Percentiles rank a stretch among this genome's conserved stretches.
Conservation (phyloP, 768 basidiomycete species). For the Dioszegia hungarica region DNA sequence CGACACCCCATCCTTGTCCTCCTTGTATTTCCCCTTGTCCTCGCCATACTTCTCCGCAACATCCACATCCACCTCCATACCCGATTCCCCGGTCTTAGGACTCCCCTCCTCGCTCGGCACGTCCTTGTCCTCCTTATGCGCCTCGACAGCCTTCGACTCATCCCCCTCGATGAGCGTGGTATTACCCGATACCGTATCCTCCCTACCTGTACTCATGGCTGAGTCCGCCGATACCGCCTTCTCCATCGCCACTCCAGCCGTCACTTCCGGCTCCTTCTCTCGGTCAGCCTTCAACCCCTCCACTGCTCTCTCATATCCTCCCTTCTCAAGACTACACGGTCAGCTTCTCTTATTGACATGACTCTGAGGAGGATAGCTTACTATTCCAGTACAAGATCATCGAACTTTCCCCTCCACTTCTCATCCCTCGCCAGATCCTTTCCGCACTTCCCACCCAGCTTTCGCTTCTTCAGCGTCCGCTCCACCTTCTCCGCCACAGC, state of each 20-base stretch:
- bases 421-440: background rate
- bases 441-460: background rate
- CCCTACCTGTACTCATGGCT: background rate
- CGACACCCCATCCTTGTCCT: background rate
- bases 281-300: background rate
- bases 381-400: conserved; percentile 8
- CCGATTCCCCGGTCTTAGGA: background rate
- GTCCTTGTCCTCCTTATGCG: background rate
- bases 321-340: conserved; percentile 5
- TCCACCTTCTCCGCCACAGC: conserved; percentile 2
- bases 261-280: background rate
- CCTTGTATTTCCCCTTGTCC: background rate
- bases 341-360: too few species aligned
- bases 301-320: background rate
- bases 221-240: background rate
- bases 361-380: too few species aligned
- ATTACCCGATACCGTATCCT: background rate
- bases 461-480: background rate
- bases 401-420: conserved; percentile 4
- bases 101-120: background rate
- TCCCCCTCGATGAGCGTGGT: background rate
- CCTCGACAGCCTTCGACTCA: too few species aligned
- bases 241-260: background rate
- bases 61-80: background rate
- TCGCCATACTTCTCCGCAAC: too few species aligned